Evolutionary conservation across 2,329 filamentous ascomycete genomes (phyloP).

Genomic region (Ophiostoma ulmi): DNA sequence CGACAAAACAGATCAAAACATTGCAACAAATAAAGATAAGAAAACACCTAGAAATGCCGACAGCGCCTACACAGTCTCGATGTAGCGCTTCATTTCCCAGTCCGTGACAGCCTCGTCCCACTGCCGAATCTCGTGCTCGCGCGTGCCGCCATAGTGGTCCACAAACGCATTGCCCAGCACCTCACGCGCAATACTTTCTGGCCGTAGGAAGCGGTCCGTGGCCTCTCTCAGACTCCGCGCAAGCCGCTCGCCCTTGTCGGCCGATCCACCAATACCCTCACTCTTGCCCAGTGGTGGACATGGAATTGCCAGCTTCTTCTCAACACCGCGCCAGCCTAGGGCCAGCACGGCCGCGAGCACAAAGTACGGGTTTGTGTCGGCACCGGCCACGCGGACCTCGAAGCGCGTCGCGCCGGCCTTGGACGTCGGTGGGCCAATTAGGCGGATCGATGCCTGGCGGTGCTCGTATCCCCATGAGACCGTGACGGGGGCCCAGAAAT

Average conservation of each 20-base stretch:
- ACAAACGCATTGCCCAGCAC: constrained; percentile 94
- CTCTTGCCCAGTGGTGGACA: constrained; percentile 80
- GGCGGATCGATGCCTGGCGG: constrained; percentile 80
- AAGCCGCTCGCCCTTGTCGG: constrained; percentile 68
- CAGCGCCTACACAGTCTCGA: constrained; percentile 57
- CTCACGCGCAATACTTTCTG: constrained; percentile 82
- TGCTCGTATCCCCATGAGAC: constrained; percentile 97
- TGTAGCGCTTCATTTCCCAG: constrained; percentile 78
- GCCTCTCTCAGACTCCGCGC: constrained; percentile 85
- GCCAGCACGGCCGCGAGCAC: constrained; percentile 83
- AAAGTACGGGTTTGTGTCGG: constrained; percentile 83
- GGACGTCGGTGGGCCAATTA: constrained; percentile 83
- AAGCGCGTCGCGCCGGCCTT: constrained; percentile 84
- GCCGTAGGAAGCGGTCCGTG: constrained; percentile 67
- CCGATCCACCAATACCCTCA: constrained; percentile 67
- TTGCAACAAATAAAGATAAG: background rate
- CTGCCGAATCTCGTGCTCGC: constrained; percentile 81
- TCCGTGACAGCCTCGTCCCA: constrained; percentile 98
- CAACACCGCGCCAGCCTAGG: constrained; percentile 83
- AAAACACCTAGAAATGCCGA: too few species aligned
- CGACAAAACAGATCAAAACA: background rate
- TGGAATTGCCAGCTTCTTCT: constrained; percentile 82
- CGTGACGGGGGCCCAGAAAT: constrained; percentile 97
- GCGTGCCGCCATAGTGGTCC: constrained; percentile 86
- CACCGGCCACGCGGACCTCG: constrained; percentile 89